Percentiles rank a stretch among this genome's conserved stretches.
Conservation (phyloP, 805 yeast genomes). For the Barnettozyma wickerhamii region DNA sequence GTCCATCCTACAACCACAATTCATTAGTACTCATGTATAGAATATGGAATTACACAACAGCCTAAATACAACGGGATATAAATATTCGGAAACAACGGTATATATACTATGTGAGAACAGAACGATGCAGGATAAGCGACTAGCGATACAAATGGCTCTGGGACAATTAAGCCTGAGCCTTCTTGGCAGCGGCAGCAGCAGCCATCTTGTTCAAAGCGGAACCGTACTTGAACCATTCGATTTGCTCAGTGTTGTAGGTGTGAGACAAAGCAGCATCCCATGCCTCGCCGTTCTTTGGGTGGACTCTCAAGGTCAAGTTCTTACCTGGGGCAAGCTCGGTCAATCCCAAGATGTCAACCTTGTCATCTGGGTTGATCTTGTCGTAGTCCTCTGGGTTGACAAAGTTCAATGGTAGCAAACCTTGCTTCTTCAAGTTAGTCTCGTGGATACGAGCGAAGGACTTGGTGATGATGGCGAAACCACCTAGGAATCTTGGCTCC, state of each 20-base stretch:
- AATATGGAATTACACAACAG: no score
- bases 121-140: no score
- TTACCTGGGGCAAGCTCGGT: slow-evolving; percentile 89
- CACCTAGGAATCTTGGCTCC: slow-evolving; percentile 99
- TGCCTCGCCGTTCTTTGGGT: slow-evolving; percentile 65
- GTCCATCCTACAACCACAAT: no score
- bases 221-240: slow-evolving; percentile 99
- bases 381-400: slow-evolving; percentile 87
- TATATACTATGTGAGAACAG: background rate
- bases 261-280: slow-evolving; percentile 93
- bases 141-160: no score
- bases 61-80: background rate
- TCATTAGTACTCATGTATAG: no score
- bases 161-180: slow-evolving; percentile 2
- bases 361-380: slow-evolving; percentile 87
- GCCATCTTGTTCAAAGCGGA: slow-evolving; percentile 98
- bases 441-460: slow-evolving; percentile 99
- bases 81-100: background rate
- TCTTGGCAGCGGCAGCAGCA: slow-evolving; percentile 23
- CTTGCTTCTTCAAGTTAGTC: slow-evolving; percentile 99
- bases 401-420: slow-evolving; percentile 95
- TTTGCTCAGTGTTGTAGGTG: slow-evolving; percentile 95
- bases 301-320: slow-evolving; percentile 72
- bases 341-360: slow-evolving; percentile 82
- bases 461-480: slow-evolving; percentile 94